Base-by-base conservation (phyloP, 2,329 filamentous ascomycete genomes). In the Sporothrix phasma region DNA sequence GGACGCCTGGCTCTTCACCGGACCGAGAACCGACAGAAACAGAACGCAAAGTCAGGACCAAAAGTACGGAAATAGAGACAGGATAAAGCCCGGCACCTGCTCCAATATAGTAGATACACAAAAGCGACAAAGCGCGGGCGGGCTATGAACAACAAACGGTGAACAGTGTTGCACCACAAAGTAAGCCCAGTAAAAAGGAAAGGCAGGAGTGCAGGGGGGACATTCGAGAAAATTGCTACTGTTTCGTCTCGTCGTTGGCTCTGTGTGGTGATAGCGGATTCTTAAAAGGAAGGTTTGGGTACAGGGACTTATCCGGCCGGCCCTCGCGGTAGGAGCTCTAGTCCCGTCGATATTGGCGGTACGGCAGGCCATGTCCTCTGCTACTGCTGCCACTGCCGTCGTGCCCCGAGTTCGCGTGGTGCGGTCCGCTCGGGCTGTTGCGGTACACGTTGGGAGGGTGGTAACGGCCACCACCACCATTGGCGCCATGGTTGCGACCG, bases 321-420 rank as follows among this genome's bases (percentile, higher is more conserved):
- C 22, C 10, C 10, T 13, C 43, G 5, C n/a, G 15, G 49, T 29
- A 29, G 15, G 15, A 26, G 17, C 19, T 13, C 49, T 61, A 64
- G 8, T 34, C 51, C 19, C 63, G 63, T 43, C 63, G 58, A 49
- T 56, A 64, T 39, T 29, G 26, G 29, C 63, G 63, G 31, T 61
- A 62, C 2, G 51, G 58, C 29, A 51, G 13, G 34, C 54, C 41
- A 24, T 60, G 43, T 2, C 54, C 37, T n/a, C 53, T 54, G 24
- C 39, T 39, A 43, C 24, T 8, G 53, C 26, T 51, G 29, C 22
- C 39, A 22, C 31, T 34, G 26, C 51, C 51, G 19, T 37, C 31
- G 51, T 56, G 49, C 19, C 29, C 49, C 11, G 49, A 54, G 17
- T 22, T 34, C 4, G 49, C 37, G 49, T 54, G 49, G 49, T 54